phyloP scores from a whole-genome alignment of 2,329 filamentous ascomycete genomes.

The Cryphonectria radicalis region DNA sequence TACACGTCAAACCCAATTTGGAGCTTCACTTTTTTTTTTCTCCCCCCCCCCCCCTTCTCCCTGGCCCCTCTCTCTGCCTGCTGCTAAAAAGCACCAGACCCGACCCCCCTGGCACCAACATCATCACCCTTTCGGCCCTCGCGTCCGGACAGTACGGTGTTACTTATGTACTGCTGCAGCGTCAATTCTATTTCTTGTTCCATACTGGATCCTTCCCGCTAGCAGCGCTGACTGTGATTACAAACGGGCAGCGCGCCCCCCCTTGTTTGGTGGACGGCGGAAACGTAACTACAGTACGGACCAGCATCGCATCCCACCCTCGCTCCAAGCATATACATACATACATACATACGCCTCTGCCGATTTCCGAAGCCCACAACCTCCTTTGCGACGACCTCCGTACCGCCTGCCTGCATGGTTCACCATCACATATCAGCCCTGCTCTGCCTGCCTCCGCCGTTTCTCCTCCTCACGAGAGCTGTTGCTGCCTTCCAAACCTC shows the following conservation, averaged over 20 bases:
- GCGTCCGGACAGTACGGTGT: background rate
- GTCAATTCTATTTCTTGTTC: conserved; percentile 2
- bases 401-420: background rate
- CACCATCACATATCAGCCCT: background rate
- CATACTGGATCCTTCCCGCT: background rate
- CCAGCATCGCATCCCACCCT: conserved; percentile 2
- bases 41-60: background rate
- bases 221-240: conserved; percentile 8
- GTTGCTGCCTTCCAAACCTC: background rate
- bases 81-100: background rate
- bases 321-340: conserved; percentile 1
- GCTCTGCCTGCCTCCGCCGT: background rate
- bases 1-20: background rate
- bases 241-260: conserved; percentile 1
- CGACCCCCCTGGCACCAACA: background rate
- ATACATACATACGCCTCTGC: background rate
- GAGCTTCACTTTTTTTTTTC: background rate
- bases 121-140: background rate
- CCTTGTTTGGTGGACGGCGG: conserved; percentile 2
- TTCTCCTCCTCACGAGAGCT: background rate
- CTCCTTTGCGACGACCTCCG: background rate
- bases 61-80: background rate
- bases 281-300: background rate
- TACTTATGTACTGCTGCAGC: background rate
- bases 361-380: background rate